A percentile compares a stretch with the other conserved stretches of the same genome.
phyloP scores from a whole-genome alignment of 805 yeast species.

The Candida berthetii region DNA sequence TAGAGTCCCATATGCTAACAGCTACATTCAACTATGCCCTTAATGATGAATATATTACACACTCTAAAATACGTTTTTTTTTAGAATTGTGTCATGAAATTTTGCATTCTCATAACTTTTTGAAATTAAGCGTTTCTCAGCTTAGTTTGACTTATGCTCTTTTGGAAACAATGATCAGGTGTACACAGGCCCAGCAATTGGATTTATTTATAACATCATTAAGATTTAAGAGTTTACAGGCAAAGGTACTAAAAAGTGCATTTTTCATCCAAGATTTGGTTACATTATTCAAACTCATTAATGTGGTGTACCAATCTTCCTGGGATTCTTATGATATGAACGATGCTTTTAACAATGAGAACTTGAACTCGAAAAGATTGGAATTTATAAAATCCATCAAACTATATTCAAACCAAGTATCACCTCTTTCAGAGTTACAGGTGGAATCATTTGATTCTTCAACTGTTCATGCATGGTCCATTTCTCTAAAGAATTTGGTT shows the following conservation, averaged over 20 bases:
- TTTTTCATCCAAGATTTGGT: background rate
- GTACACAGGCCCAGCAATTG: background rate
- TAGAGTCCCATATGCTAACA: slow-evolving; percentile 16
- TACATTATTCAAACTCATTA: background rate
- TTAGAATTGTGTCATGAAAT: slow-evolving; percentile 7
- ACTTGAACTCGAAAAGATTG: background rate
- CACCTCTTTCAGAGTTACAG: background rate
- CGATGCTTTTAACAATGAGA: background rate
- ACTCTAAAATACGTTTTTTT: slow-evolving; percentile 9
- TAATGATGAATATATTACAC: slow-evolving; percentile 8
- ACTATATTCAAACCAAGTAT: background rate
- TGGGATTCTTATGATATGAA: background rate
- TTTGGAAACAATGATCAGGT: background rate
- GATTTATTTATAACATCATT: background rate
- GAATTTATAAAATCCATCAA: no score
- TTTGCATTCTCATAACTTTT: slow-evolving; percentile 3
- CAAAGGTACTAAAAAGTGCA: background rate
- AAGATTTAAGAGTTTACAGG: background rate
- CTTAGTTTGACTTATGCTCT: background rate
- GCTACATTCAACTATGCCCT: slow-evolving; percentile 10
- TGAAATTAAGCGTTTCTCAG: slow-evolving; percentile 2
- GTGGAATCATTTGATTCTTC: background rate
- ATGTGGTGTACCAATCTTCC: no score
- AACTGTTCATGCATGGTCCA: background rate
- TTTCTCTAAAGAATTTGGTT: background rate